Base-by-base conservation (phyloP, 140 eudicot species). In the Oenanthe javanica region DNA sequence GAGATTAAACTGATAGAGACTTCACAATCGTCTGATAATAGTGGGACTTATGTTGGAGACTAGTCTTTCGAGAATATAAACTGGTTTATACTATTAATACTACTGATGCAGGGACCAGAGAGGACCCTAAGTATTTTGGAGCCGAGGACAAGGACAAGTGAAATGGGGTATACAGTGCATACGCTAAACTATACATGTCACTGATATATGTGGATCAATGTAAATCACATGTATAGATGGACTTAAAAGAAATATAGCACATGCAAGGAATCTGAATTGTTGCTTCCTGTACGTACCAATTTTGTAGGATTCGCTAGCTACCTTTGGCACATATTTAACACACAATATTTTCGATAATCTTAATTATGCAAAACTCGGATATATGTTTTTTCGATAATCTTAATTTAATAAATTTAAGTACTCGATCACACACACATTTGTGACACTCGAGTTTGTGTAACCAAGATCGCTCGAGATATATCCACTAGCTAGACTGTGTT, bases 51-150 rank as follows among this genome's bases (percentile, higher is more conserved):
- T 61, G 36, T n/a, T 61, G 69, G 14, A 8, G 69, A 21, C 69
- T 61, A 61, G 69, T 61, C 69, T 61, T 61, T 61, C 69, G 27
- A 61, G 36, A 61, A 61, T 61, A n/a, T 7, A n/a, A 61, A 61
- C 69, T 61, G 69, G 69, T 61, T 61, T n/a, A 61, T 61, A n/a
- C 69, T 61, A n/a, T 61, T 61, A 61, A 61, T 61, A 7, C 69
- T 61, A 7, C 69, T n/a, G 13, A 61, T 61, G 36, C 14, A n/a
- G 31, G 36, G 69, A 2, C 36, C 27, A 2, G 69, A 61, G 69
- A 13, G 36, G 36, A 59, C 69, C 69, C 69, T 23, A 2, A n/a
- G 5, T n/a, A 7, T n/a, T 61, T 61, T 61, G 69, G 69, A 61
- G 36, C 9, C 14, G 36, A 61, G 69, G 69, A 61, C 69, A 61